Conservation (phyloP, 768 basidiomycete genomes). For the Omphalotus guepiniiformis region DNA sequence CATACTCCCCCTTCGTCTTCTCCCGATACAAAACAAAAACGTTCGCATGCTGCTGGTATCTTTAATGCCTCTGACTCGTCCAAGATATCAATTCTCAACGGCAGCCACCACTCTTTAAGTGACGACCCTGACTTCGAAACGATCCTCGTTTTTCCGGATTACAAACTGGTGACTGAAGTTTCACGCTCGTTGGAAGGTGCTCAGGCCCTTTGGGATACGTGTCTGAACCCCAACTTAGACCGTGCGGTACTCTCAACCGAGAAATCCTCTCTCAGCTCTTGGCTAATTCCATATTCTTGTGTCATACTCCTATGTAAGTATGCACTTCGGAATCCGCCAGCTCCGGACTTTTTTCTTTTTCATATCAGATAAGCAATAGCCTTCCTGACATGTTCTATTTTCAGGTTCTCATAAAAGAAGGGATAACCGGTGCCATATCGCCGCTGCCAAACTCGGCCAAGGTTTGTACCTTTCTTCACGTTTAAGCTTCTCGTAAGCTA, state of each 20-base stretch:
- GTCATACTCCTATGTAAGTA: conserved; percentile 84
- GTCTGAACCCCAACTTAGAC: conserved; percentile 56
- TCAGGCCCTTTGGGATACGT: conserved; percentile 57
- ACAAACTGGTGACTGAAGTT: conserved; percentile 75
- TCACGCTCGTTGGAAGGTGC: conserved; percentile 62
- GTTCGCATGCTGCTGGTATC: conserved; percentile 42
- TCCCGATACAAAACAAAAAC: conserved; percentile 15
- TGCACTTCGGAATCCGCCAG: conserved; percentile 1
- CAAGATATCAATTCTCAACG: conserved; percentile 74
- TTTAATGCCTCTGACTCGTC: conserved; percentile 53
- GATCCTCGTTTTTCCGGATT: conserved; percentile 91
- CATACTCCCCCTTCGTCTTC: conserved; percentile 23
- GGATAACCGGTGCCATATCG: conserved; percentile 88
- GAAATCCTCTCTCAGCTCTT: conserved; percentile 55
- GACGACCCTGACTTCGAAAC: conserved; percentile 63
- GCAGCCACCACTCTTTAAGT: conserved; percentile 73
- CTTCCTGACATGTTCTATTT: conserved; percentile 16
- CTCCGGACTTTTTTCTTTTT: conserved; percentile 10
- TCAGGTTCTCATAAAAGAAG: conserved; percentile 90
- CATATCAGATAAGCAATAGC: conserved; percentile 4
- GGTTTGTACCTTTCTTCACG: conserved; percentile 37
- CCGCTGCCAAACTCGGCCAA: conserved; percentile 78
- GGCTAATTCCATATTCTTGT: conserved; percentile 85
- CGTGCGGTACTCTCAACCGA: conserved; percentile 40
- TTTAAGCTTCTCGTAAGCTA: conserved; percentile 4